These are phyloP conservation scores for Flagelloscypha sp. DNA, from an alignment of 768 basidiomycete species.

Conservation along the genomic window DNA sequence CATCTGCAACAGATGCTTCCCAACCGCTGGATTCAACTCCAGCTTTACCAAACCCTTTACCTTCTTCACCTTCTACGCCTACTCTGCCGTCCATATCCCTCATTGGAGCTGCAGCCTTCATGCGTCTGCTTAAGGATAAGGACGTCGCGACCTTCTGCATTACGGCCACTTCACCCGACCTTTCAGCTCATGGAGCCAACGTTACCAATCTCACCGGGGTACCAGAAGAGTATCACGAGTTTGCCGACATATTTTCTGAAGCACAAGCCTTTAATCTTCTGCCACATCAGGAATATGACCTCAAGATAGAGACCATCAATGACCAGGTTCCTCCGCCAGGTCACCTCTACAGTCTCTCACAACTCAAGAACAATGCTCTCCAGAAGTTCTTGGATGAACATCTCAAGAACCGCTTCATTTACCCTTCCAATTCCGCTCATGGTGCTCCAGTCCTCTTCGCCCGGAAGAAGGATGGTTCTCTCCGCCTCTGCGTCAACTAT, in stretches of 20 bases:
- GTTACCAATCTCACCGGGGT: too few relatives aligned
- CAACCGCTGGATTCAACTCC: too few relatives aligned
- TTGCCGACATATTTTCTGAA: slow-evolving; percentile 19
- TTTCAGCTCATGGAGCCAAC: too few relatives aligned
- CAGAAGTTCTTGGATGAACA: slow-evolving; percentile 21
- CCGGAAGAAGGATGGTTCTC: slow-evolving; percentile 15
- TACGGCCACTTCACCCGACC: too few relatives aligned
- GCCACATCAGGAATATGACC: slow-evolving; percentile 21
- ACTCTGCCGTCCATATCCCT: too few relatives aligned
- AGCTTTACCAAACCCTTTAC: too few relatives aligned
- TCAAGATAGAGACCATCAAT: slow-evolving; percentile 24
- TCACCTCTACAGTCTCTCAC: slow-evolving; percentile 21
- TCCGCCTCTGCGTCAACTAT: slow-evolving; percentile 18
- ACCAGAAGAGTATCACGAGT: slow-evolving; percentile 22
- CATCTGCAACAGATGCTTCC: too few relatives aligned
- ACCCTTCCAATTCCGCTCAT: slow-evolving; percentile 13
- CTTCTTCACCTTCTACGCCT: too few relatives aligned
- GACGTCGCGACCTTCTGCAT: too few relatives aligned
- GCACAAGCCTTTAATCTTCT: slow-evolving; percentile 19
- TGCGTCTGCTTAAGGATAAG: too few relatives aligned
- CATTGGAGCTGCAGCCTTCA: too few relatives aligned
- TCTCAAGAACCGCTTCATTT: slow-evolving; percentile 19
- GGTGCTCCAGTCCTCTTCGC: slow-evolving; percentile 17
- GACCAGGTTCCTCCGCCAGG: slow-evolving; percentile 18
- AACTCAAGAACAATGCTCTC: slow-evolving; percentile 16